A percentile compares a stretch with the other conserved stretches of the same genome.
phyloP scores from a whole-genome alignment of 176 grass and related monocot genomes.

The maize (Zea mays) region Zm-B73-REFERENCE-NAM-5.0 NC_050104.1:5039501-5040000 shows the following conservation, averaged over 20 bases:
- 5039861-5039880: background rate
- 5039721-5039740: too few relatives aligned
- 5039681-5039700: slow-evolving; percentile 35
- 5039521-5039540: background rate
- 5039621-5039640: slow-evolving; percentile 12
- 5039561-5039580: background rate
- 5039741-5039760: too few relatives aligned
- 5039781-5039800: slow-evolving; percentile 17
- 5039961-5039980: slow-evolving; percentile 10
- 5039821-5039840: background rate
- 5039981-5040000: slow-evolving; percentile 4
- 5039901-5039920: background rate
- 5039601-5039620: background rate
- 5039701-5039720: background rate
- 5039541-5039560: background rate
- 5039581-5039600: slow-evolving; percentile 1
- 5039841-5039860: background rate
- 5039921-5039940: slow-evolving; percentile 9
- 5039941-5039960: background rate
- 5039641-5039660: too few relatives aligned
- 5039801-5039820: background rate
- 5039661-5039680: background rate
- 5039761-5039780: background rate
- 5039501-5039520: background rate
- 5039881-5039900: background rate